phyloP scores from a whole-genome alignment of 1,284 basidiomycete species.

The Boletus sp. region DNA sequence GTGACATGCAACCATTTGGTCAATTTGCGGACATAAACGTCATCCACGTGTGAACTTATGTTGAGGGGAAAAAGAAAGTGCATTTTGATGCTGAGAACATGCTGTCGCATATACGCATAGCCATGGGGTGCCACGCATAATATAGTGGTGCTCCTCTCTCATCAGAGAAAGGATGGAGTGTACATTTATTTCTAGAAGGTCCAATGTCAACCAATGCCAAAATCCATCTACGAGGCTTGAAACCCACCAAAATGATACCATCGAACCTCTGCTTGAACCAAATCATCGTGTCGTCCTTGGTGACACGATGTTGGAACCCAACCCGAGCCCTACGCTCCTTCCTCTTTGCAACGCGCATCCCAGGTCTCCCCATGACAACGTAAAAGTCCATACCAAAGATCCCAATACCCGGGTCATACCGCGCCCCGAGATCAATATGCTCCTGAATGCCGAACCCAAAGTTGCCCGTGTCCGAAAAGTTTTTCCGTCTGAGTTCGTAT shows the following conservation, averaged over 20 bases:
- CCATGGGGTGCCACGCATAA: conserved; percentile 35
- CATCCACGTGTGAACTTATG: not conserved
- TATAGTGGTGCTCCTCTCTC: conserved; percentile 10
- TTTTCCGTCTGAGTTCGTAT: conserved; percentile 92
- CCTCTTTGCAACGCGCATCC: conserved; percentile 89
- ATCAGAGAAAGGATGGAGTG: not conserved
- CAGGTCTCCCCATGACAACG: conserved; percentile 97
- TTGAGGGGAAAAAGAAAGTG: conserved; percentile 12
- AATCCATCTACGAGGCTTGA: not conserved
- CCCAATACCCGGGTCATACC: conserved; percentile 97
- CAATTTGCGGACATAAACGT: not conserved
- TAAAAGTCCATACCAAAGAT: conserved; percentile 99
- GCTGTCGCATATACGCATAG: conserved; percentile 30
- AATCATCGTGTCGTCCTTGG: conserved; percentile 92
- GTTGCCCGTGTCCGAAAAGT: conserved; percentile 99
- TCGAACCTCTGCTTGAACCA: conserved; percentile 99
- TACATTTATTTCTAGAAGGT: conserved; percentile 33
- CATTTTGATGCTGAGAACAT: conserved; percentile 31
- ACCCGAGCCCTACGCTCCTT: conserved; percentile 89
- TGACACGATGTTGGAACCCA: conserved; percentile 87
- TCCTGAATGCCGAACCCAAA: conserved; percentile 99
- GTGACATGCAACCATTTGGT: not conserved
- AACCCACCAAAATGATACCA: conserved; percentile 87
- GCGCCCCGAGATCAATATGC: conserved; percentile 98
- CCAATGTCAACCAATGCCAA: not conserved